A percentile compares a stretch with the other conserved stretches of the same genome.
Conservation (phyloP, 1,139 yeast species). For the Saccharomycopsis crataegensis region DNA sequence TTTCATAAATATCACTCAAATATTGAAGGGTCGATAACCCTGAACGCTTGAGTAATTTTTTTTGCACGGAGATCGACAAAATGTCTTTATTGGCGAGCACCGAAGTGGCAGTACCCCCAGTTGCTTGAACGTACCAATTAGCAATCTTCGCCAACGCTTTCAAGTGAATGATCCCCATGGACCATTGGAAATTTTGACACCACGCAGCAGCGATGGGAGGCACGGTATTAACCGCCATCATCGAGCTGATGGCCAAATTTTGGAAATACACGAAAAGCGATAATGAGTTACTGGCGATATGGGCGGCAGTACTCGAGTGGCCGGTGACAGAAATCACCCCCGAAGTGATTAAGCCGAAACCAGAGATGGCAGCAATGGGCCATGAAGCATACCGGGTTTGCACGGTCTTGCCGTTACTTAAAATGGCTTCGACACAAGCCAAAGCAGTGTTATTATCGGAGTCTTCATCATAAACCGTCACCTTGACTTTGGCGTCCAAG, state of each 20-base stretch:
- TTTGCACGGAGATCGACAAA: conserved; percentile 70
- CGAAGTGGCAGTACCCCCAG: conserved; percentile 67
- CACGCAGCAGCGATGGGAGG: conserved; percentile 99
- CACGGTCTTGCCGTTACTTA: conserved; percentile 87
- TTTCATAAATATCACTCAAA: conserved; percentile 22
- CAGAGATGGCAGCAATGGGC: conserved; percentile 93
- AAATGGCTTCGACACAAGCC: conserved; percentile 89
- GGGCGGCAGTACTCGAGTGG: conserved; percentile 90
- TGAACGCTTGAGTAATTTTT: conserved; percentile 27
- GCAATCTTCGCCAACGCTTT: conserved; percentile 68
- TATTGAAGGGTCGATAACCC: conserved; percentile 32
- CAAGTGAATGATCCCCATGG: conserved; percentile 70
- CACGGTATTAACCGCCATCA: conserved; percentile 90
- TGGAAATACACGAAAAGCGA: conserved; percentile 92
- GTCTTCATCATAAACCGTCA: conserved; percentile 48
- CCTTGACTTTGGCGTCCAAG: conserved; percentile 84
- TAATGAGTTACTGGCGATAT: conserved; percentile 91
- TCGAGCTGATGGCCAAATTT: conserved; percentile 82
- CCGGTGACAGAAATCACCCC: conserved; percentile 85
- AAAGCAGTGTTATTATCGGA: conserved; percentile 36
- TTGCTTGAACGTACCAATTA: conserved; percentile 74
- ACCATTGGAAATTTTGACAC: conserved; percentile 95
- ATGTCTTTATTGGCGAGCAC: conserved; percentile 53
- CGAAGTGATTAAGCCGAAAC: conserved; percentile 78
- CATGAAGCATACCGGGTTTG: conserved; percentile 92